These are phyloP conservation scores for Loxodes magnus DNA, from an alignment of 73 alveolate genomes.

Conservation along the genomic window DNA sequence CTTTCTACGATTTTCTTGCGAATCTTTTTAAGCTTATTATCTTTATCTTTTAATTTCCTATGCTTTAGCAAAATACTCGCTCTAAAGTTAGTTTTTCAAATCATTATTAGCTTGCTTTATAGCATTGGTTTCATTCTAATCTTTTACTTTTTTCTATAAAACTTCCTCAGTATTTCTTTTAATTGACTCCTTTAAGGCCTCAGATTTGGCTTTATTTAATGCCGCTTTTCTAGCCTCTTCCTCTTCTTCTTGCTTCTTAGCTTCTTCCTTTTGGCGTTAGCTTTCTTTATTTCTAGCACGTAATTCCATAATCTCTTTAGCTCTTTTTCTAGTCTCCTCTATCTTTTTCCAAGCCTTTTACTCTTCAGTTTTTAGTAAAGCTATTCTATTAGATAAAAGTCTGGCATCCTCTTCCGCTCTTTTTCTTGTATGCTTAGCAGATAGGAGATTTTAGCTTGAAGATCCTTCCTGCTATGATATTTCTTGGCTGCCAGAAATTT, in stretches of 20 bases:
- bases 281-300: neutral
- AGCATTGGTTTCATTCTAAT: conserved; percentile 1
- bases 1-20: conserved; percentile 4
- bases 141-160: too few species aligned
- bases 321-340: conserved; percentile 11
- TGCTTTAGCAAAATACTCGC: too few species aligned
- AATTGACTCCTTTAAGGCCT: neutral
- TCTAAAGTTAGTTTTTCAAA: neutral
- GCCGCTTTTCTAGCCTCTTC: neutral
- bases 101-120: neutral
- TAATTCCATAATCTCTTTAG: conserved; percentile 2
- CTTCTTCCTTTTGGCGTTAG: conserved; percentile 8
- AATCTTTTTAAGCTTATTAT: conserved; percentile 13
- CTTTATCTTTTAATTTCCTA: neutral
- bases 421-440: too few species aligned
- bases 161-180: neutral
- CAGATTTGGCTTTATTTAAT: neutral
- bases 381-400: conserved; percentile 14
- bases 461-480: too few species aligned
- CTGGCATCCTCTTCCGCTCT: too few species aligned
- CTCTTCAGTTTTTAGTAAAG: conserved; percentile 16
- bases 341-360: conserved; percentile 12
- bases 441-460: too few species aligned
- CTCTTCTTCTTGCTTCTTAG: conserved; percentile 9
- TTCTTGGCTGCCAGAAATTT: too few species aligned